phyloP scores from a whole-genome alignment of 2,329 filamentous ascomycete genomes.

The Colletotrichum lentis region DNA sequence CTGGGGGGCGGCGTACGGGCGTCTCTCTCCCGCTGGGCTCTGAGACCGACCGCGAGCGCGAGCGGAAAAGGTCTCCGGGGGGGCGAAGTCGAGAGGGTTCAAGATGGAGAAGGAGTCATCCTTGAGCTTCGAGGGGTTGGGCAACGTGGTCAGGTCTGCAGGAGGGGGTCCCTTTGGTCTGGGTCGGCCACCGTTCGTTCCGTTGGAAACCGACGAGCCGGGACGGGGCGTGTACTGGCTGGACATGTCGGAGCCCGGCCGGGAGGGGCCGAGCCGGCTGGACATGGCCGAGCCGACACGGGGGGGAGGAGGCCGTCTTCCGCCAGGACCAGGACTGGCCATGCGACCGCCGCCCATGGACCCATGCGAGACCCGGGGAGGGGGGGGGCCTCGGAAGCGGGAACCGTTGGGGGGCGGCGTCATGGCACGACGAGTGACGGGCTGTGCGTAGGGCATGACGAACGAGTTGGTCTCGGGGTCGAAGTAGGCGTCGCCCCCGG shows the following conservation, averaged over 20 bases:
- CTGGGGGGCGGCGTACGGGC: slow-evolving; percentile 74
- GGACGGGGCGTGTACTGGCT: slow-evolving; percentile 60
- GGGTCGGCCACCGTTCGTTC: slow-evolving; percentile 46
- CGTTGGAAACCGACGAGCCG: slow-evolving; percentile 69
- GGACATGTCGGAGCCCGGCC: slow-evolving; percentile 47
- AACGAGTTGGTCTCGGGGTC: slow-evolving; percentile 75
- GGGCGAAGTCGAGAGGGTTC: slow-evolving; percentile 83
- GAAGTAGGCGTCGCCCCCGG: slow-evolving; percentile 64
- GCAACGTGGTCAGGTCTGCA: slow-evolving; percentile 74
- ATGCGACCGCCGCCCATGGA: slow-evolving; percentile 57
- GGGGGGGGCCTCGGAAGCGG: slow-evolving; percentile 53
- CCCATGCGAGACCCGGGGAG: slow-evolving; percentile 55
- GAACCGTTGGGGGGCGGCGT: slow-evolving; percentile 79
- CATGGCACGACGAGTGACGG: slow-evolving; percentile 89
- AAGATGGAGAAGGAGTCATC: slow-evolving; percentile 80
- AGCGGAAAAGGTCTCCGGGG: slow-evolving; percentile 72
- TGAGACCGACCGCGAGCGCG: slow-evolving; percentile 73
- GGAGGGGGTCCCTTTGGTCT: slow-evolving; percentile 73
- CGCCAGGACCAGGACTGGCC: slow-evolving; percentile 57
- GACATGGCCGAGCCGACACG: slow-evolving; percentile 56
- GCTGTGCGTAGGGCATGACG: slow-evolving; percentile 84
- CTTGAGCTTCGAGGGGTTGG: slow-evolving; percentile 83
- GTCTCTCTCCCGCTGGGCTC: slow-evolving; percentile 69
- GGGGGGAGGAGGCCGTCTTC: slow-evolving; percentile 48
- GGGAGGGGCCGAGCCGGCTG: slow-evolving; percentile 44